Conservation (phyloP, 805 yeast species). For the Myxozyma sirexii region DNA sequence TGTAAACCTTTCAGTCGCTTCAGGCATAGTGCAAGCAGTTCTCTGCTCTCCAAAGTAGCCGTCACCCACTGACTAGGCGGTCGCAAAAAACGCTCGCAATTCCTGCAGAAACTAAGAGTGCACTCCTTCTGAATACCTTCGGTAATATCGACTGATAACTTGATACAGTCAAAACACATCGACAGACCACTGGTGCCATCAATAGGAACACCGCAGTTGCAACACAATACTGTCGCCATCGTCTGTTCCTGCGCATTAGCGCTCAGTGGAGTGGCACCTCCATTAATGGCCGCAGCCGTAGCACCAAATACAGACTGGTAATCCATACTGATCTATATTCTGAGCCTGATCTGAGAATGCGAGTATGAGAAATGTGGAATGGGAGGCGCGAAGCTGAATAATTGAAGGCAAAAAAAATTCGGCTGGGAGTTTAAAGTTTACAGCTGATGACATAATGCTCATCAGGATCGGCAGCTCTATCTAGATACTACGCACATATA, state of each 20-base stretch:
- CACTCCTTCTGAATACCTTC: slow-evolving; percentile 93
- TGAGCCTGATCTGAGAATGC: background rate
- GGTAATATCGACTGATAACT: slow-evolving; percentile 89
- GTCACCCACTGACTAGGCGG: slow-evolving; percentile 94
- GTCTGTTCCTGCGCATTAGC: slow-evolving; percentile 11
- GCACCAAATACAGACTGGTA: slow-evolving; percentile 27
- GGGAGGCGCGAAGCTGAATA: background rate
- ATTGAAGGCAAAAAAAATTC: slow-evolving; percentile 4
- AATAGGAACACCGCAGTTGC: slow-evolving; percentile 98
- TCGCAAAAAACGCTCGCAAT: slow-evolving; percentile 93
- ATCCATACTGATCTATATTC: slow-evolving; percentile 11
- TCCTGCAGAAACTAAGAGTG: slow-evolving; percentile 83
- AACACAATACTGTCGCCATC: slow-evolving; percentile 86
- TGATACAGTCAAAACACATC: slow-evolving; percentile 97
- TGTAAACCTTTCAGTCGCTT: slow-evolving; percentile 84
- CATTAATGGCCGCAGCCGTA: slow-evolving; percentile 28
- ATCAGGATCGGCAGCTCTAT: background rate
- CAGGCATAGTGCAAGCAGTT: slow-evolving; percentile 84
- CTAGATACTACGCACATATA: background rate
- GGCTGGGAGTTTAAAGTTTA: slow-evolving; percentile 13
- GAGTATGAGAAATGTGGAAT: background rate
- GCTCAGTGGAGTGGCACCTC: slow-evolving; percentile 29
- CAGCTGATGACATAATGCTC: background rate
- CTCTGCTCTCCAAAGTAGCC: slow-evolving; percentile 90
- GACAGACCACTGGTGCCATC: slow-evolving; percentile 81